These are phyloP conservation scores for Vachellia pachyceras DNA, from an alignment of 306 rosid species.

Conservation along the genomic window DNA sequence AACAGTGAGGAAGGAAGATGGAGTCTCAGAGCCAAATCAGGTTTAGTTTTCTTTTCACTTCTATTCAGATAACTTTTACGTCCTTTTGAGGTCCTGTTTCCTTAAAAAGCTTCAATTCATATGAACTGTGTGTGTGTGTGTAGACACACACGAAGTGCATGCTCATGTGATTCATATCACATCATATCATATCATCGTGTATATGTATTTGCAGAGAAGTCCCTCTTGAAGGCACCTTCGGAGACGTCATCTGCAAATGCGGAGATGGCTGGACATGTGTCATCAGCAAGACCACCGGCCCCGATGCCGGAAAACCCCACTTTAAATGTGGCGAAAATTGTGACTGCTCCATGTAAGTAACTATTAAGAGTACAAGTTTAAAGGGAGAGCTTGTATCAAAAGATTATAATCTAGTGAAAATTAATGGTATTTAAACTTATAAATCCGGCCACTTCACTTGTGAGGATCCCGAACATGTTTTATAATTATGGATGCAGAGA, in stretches of 20 bases:
- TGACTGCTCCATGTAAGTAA: constrained; percentile 40
- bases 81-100: too few relatives aligned
- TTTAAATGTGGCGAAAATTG: constrained; percentile 56
- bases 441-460: too few relatives aligned
- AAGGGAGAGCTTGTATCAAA: too few relatives aligned
- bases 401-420: too few relatives aligned
- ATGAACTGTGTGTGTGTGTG: too few relatives aligned
- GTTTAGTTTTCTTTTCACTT: not conserved
- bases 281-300: constrained; percentile 50
- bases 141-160: too few relatives aligned
- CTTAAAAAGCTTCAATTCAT: too few relatives aligned
- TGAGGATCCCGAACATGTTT: too few relatives aligned
- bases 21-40: not conserved
- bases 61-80: too few relatives aligned
- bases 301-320: constrained; percentile 53
- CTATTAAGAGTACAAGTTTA: too few relatives aligned
- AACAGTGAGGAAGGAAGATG: not conserved
- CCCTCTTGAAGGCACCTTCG: not conserved
- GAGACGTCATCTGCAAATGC: constrained; percentile 43
- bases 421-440: too few relatives aligned
- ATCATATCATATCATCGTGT: too few relatives aligned
- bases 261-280: constrained; percentile 56
- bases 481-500: not conserved
- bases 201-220: constrained; percentile 28
- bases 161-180: not conserved